These are phyloP conservation scores for Vitellaria paradoxa DNA, from an alignment of 179 eudicot genomes.

Conservation along the genomic window DNA sequence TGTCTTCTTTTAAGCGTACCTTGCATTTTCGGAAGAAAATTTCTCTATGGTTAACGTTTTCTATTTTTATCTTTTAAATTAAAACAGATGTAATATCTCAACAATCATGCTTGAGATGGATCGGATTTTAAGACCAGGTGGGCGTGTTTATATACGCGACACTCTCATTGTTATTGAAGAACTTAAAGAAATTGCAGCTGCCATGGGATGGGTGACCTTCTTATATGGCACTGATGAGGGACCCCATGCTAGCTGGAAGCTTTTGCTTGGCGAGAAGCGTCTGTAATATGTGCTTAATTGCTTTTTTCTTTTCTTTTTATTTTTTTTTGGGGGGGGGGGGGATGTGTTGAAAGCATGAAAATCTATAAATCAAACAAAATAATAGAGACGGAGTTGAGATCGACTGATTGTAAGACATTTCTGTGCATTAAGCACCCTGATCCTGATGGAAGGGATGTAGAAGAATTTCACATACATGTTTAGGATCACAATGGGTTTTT, in stretches of 20 bases:
- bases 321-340: too few relatives aligned
- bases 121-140: constrained; percentile 61
- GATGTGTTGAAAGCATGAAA: not conserved
- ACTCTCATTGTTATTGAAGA: constrained; percentile 41
- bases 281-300: constrained; percentile 16
- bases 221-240: constrained; percentile 59
- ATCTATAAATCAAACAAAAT: not conserved
- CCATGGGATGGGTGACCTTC: constrained; percentile 53
- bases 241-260: constrained; percentile 63
- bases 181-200: constrained; percentile 44
- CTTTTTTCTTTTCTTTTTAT: not conserved
- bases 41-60: not conserved
- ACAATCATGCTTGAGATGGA: constrained; percentile 74
- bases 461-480: too few relatives aligned
- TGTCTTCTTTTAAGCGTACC: not conserved
- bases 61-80: not conserved
- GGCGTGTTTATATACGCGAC: constrained; percentile 59
- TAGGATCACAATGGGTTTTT: too few relatives aligned
- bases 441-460: too few relatives aligned
- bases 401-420: not conserved
- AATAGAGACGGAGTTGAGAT: not conserved
- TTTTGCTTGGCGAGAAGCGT: constrained; percentile 55
- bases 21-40: not conserved
- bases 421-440: too few relatives aligned
- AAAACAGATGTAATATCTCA: constrained; percentile 53